Conservation (phyloP, 805 yeast genomes). For the Clavispora asparagi region DNA sequence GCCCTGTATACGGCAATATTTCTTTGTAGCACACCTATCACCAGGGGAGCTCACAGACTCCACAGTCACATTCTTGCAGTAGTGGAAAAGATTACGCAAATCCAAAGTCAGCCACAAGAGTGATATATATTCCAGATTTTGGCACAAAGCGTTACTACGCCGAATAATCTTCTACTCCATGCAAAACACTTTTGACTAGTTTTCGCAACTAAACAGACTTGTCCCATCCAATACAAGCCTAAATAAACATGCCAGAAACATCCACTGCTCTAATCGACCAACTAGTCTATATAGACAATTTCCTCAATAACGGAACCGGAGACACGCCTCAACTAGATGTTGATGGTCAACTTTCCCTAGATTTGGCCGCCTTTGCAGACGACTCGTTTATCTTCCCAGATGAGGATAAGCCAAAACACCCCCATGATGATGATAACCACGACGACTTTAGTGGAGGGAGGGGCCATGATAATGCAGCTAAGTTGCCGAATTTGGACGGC, state of each 20-base stretch:
- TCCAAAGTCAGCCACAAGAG: neutral
- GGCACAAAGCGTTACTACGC: neutral
- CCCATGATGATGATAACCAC: conserved; percentile 11
- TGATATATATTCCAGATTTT: neutral
- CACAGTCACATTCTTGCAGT: neutral
- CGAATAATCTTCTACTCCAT: neutral
- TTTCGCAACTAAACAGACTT: neutral
- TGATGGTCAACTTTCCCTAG: conserved; percentile 42
- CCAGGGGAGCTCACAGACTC: neutral
- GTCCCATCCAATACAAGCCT: neutral
- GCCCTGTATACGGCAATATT: neutral
- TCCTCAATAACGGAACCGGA: conserved; percentile 39
- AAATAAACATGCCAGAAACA: conserved; percentile 18
- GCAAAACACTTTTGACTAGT: neutral
- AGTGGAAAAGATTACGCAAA: neutral
- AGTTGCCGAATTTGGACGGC: conserved; percentile 1
- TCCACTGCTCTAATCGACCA: conserved; percentile 59
- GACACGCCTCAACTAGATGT: conserved; percentile 37
- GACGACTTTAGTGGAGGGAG: conserved; percentile 1
- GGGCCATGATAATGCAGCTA: neutral
- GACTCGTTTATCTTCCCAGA: conserved; percentile 78
- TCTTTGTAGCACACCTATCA: neutral
- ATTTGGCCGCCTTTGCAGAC: conserved; percentile 78
- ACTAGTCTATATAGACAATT: conserved; percentile 73
- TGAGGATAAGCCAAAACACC: conserved; percentile 59